Evolutionary conservation across 495 filamentous ascomycete species (phyloP), one percentile per base, ranked within the genome.

Genomic region (Aspergillus affinis): DNA sequence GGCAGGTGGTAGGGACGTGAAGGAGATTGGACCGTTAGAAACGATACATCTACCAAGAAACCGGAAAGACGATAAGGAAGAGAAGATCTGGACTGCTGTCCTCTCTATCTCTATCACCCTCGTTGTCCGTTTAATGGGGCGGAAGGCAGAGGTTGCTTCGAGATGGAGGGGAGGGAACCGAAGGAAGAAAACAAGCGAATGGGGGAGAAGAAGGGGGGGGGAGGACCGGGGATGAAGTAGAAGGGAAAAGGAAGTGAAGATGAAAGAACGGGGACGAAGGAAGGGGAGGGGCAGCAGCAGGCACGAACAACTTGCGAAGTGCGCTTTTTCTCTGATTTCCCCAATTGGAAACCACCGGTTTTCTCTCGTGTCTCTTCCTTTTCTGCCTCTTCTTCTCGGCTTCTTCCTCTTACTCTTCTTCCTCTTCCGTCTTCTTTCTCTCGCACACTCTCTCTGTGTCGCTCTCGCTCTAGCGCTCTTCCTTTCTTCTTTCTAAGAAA

Each of bases 21-120:
- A 61, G 54, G 51, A 26, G 15, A 44, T 44, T 46, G 36, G 32
- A 54, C 9, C 18, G 13, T 54, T 45, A 54, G 36, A 26, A 46
- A 15, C 26, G 52, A 58, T 59, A 58, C 65, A 67, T 64, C 54
- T 57, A 59, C 51, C 58, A 58, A 53, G 47, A 57, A 62, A 46
- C 54, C 3, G 18, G 23, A 30, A 10, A 27, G 55, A 48, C 36
- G 29, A 26, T n/a, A 27, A 56, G 20, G 50, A 17, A 46, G n/a
- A 30, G 48, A 44, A 29, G 45, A 50, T 26, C 27, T 23, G 59
- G 55, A 56, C 3, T 13, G 36, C 30, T 41, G 36, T 41, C 13
- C 36, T 41, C 36, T 41, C 13, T 41, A 41, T 41, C 29, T 32
- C 10, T 41, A 41, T 41, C 36, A 13, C 36, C 15, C 36, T 4